Conservation (phyloP, 495 filamentous ascomycete species). For the Penicillium cataractarum region DNA sequence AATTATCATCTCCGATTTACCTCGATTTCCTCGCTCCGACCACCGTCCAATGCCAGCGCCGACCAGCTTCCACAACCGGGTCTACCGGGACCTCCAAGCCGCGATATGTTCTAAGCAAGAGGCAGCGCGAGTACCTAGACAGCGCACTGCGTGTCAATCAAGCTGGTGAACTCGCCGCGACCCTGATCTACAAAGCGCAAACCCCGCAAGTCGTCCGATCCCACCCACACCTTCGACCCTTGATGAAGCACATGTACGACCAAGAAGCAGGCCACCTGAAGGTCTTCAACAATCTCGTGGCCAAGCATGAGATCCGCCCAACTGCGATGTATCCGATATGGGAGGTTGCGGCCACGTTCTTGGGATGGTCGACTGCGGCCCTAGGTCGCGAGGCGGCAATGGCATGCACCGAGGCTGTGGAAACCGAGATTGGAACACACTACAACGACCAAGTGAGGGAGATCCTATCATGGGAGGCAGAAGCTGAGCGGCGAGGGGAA, state of each 20-base stretch:
- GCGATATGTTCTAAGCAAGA: conserved; percentile 65
- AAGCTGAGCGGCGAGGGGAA: conserved; percentile 65
- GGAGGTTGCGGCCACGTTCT: conserved; percentile 77
- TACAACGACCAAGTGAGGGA: conserved; percentile 90
- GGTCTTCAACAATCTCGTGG: conserved; percentile 83
- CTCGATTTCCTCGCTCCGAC: conserved; percentile 51
- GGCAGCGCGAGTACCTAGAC: conserved; percentile 77
- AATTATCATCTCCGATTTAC: conserved; percentile 28
- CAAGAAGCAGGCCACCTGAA: conserved; percentile 87
- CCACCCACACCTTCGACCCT: conserved; percentile 81
- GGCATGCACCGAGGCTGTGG: conserved; percentile 98
- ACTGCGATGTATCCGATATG: conserved; percentile 94
- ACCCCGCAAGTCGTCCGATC: conserved; percentile 71
- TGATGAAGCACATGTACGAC: conserved; percentile 98
- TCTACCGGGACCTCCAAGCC: conserved; percentile 38
- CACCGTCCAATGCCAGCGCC: conserved; percentile 27
- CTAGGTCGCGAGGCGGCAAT: conserved; percentile 94
- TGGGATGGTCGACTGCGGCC: conserved; percentile 89
- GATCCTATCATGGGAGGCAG: conserved; percentile 77
- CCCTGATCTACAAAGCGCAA: conserved; percentile 82
- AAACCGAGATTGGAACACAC: conserved; percentile 95
- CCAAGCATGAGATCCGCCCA: conserved; percentile 87
- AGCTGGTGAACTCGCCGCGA: conserved; percentile 85
- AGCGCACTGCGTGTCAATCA: conserved; percentile 88
- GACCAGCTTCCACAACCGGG: conserved; percentile 35